Base-by-base conservation (phyloP, 441 rosid species). In the Monsonia emarginata region DNA sequence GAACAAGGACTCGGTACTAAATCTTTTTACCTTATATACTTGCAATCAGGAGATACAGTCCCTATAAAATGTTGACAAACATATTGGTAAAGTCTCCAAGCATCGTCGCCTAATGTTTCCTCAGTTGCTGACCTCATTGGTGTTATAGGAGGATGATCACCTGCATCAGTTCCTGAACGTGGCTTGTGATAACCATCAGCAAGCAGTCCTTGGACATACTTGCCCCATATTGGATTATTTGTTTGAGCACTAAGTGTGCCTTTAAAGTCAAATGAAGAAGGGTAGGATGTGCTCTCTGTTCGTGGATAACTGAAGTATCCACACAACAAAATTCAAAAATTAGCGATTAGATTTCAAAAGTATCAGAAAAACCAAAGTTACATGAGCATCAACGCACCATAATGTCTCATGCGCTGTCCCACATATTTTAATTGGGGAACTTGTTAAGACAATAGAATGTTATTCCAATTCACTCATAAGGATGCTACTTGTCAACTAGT, bases 131-230 rank as follows among this genome's bases (percentile, higher is more conserved):
- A 75, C 69, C 73, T 78, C 83, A 93, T 84, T 22, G 97, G 96
- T 58, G 97, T 93, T 65, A 93, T 90, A 72, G 98, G 98, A 76
- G 98, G 98, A 82, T 93, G 97, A 72, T 93, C 97, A 66, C 97
- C 98, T 9, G 75, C 97, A 76, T 93, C 97, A 0, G 87, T 85
- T 71, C 97, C 98, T 21, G 75, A 81, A 42, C 79, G 82, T 60
- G 97, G 94, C 79, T 83, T 86, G 48, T 78, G 72, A 77, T 81
- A 88, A 62, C 92, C 89, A 7, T 81, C 92, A 70, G 78, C 71
- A 64, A 90, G 90, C 71, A 92, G 81, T 61, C 74, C 79, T 64
- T 69, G 82, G 38, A 79, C 87, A 69, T 74, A 78, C 61, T 61
- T 81, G 74, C 88, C 86, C 86, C 91, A 88, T n/a, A 70, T 48